These are phyloP conservation scores for Aspergillus haitiensis DNA, from an alignment of 495 filamentous ascomycete genomes.

Conservation along the genomic window DNA sequence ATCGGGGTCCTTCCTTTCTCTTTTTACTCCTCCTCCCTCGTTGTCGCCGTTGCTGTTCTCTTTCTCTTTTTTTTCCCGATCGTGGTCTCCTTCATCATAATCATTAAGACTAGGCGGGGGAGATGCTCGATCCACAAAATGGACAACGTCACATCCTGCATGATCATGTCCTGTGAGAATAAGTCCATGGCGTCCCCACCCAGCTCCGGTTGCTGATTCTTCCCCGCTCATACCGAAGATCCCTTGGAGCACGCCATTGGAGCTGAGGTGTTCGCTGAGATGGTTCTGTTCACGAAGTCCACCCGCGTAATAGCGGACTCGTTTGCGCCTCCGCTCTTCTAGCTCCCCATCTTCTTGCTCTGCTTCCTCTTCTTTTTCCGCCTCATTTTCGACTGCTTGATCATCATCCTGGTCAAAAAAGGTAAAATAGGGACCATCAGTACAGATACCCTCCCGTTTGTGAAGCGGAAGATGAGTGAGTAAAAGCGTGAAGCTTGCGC, in stretches of 20 bases:
- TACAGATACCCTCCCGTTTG: slow-evolving; percentile 79
- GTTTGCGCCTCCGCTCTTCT: too few relatives aligned
- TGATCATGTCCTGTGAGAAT: slow-evolving; percentile 94
- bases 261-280: slow-evolving; percentile 64
- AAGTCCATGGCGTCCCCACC: slow-evolving; percentile 66
- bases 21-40: too few relatives aligned
- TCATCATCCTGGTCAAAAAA: slow-evolving; percentile 59
- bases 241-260: slow-evolving; percentile 67
- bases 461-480: slow-evolving; percentile 91
- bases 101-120: not conserved
- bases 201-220: slow-evolving; percentile 47
- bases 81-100: slow-evolving; percentile 11
- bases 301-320: slow-evolving; percentile 46
- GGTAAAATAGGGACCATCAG: slow-evolving; percentile 76
- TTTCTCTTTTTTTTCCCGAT: slow-evolving; percentile 25
- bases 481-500: slow-evolving; percentile 71
- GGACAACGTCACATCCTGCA: slow-evolving; percentile 84
- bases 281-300: slow-evolving; percentile 92
- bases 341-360: too few relatives aligned
- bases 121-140: slow-evolving; percentile 63
- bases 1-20: too few relatives aligned
- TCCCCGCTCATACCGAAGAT: slow-evolving; percentile 75
- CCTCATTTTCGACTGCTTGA: slow-evolving; percentile 2
- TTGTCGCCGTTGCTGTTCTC: slow-evolving; percentile 5
- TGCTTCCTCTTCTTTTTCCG: slow-evolving; percentile 22